Percentiles rank a stretch among this genome's conserved stretches.
These are phyloP conservation scores for Pyrenophora tritici-repentis DNA, from an alignment of 2,329 filamentous ascomycete genomes.

Conservation along the genomic window DNA sequence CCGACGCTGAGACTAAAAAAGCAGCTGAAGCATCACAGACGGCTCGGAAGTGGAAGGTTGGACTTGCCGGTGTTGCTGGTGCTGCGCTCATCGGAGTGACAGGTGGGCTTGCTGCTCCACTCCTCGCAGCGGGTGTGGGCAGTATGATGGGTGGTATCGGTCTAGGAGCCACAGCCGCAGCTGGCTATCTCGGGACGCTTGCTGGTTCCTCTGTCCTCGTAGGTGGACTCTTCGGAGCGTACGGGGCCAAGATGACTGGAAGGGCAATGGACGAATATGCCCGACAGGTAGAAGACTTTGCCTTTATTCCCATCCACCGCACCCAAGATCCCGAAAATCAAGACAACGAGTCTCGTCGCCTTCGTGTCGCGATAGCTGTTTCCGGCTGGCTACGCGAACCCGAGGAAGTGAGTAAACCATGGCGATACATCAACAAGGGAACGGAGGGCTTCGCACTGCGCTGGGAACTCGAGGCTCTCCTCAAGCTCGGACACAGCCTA, in stretches of 20 bases:
- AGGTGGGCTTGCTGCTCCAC: slow-evolving; percentile 74
- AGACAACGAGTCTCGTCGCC: slow-evolving; percentile 53
- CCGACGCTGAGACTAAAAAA: slow-evolving; percentile 76
- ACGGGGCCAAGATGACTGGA: slow-evolving; percentile 78
- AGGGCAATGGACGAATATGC: slow-evolving; percentile 89
- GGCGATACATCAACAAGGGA: slow-evolving; percentile 73
- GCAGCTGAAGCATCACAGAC: slow-evolving; percentile 69
- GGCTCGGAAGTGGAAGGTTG: slow-evolving; percentile 78
- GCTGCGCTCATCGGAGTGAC: slow-evolving; percentile 86
- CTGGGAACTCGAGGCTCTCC: slow-evolving; percentile 79
- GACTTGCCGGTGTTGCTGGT: slow-evolving; percentile 83
- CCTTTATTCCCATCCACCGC: slow-evolving; percentile 70
- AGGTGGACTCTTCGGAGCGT: slow-evolving; percentile 89
- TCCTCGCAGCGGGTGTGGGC: slow-evolving; percentile 79
- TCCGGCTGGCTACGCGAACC: slow-evolving; percentile 79
- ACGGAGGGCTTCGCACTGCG: slow-evolving; percentile 81
- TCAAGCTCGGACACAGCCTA: slow-evolving; percentile 77
- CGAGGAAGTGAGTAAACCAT: slow-evolving; percentile 75
- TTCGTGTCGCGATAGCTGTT: slow-evolving; percentile 82
- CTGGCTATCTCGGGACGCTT: slow-evolving; percentile 77
- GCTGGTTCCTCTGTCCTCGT: slow-evolving; percentile 80
- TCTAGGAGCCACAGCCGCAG: slow-evolving; percentile 73
- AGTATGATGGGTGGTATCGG: slow-evolving; percentile 77
- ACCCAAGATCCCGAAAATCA: slow-evolving; percentile 54
- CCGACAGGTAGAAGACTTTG: slow-evolving; percentile 86